Evolutionary conservation across 2,329 filamentous ascomycete genomes (phyloP), one percentile per base, ranked within the genome.

Genomic region (Macrophomina pseudophaseolina): DNA sequence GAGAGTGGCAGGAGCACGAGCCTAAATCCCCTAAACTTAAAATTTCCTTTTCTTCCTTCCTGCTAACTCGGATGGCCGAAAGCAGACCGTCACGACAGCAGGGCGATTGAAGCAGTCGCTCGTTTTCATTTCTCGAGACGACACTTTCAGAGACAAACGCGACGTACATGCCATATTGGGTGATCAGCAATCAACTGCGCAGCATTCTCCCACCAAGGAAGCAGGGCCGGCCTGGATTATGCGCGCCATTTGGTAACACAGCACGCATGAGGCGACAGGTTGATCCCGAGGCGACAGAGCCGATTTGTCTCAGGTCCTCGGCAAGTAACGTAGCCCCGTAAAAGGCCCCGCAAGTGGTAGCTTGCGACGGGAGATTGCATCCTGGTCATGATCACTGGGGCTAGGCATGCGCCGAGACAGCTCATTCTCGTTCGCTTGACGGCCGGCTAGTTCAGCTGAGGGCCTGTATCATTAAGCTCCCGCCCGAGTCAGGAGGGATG

Each of bases 121-220:
- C 40, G 14, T 14, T 54, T 54, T 33, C 52, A 35, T n/a, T 33
- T 54, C 18, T 40, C 33, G 40, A 16, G 9, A 30, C 38, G 38
- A 18, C 7, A 30, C 18, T 38, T 1, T n/a, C 38, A 32, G 30
- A 14, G 42, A 14, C 38, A 35, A 35, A 18, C 40, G 30, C 28
- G 28, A 46, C 18, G 16, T 44, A 9, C 28, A 33, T 60, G 40
- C 40, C 46, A 16, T 28, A 60, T 33, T 38, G 28, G 16, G 56
- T 28, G 56, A 60, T 48, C 40, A 3, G 30, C 32, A 42, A 60
- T 60, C 56, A 60, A 14, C 35, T 14, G 54, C 16, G 42, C 28
- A 16, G 40, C 28, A 33, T 53, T 12, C 16, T 35, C 9, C 11
- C 6, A 16, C 28, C 11, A 16, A 18, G 32, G 46, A 16, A 32